Base-by-base conservation (phyloP, 805 yeast species). In the Tetrapisispora arboricola region DNA sequence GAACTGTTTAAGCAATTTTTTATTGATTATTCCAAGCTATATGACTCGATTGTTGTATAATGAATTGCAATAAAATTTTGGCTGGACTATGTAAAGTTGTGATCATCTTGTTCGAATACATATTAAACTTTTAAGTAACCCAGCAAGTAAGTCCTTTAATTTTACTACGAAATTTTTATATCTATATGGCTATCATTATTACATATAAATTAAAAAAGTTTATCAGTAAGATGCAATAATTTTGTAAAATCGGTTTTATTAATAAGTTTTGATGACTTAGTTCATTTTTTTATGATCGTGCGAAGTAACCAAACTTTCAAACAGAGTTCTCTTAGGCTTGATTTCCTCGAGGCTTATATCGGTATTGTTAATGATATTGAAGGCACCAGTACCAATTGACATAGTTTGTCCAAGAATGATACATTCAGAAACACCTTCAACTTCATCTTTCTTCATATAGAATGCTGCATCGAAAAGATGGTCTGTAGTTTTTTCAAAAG, bases 391-490 rank as follows among this genome's bases (percentile, higher is more conserved):
- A 60, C 99, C 99, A 50, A 92, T 80, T 39, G 82, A 75, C 96
- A 92, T 90, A 41, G 96, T 87, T 68, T 92, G 97, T 32, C 99
- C 99, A 48, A 92, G 71, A 53, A 92, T 94, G 53, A 92, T 92
- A 68, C 97, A 84, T 64, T 92, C 99, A 20, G 95, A 83, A 15
- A 92, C 98, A 66, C 99, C 99, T 63, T 92, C 97, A 42, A 92
- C 84, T 51, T 79, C 74, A 64, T 92, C 99, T 18, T 80, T 81
- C 72, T 92, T 92, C 96, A 88, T 90, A 65, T 81, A 92, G 71
- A 90, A 92, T 0, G 97, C 88, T 2, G 99, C 99, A 62, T 92
- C 98, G 55, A 92, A 92, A 61, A 92, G 72, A 65, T 92, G 99
- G 61, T 92, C 99, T 0, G 98, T 90, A 4, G 99, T 92, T 68